Evolutionary conservation across 305 asterid genomes (phyloP), one percentile per base, ranked within the genome.

Genomic region (Fraxinus baroniana): DNA sequence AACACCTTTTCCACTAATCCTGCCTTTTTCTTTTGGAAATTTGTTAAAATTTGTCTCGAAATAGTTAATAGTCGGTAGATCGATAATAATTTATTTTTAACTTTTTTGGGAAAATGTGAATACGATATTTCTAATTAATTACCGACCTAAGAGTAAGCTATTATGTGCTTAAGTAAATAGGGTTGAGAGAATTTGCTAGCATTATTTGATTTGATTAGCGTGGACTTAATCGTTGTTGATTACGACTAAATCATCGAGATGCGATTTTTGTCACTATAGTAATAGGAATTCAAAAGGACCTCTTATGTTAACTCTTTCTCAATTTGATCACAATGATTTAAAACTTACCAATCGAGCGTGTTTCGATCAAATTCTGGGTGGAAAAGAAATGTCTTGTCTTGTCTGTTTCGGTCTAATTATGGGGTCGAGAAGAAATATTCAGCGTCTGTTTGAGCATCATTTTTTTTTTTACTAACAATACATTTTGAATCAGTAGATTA

Each of bases 1-100:
- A 80, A 57, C 78, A 76, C 82, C 68, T 81, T 85, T 83, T 28
- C 82, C 32, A 44, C 62, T 55, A 55, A 74, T 78, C 70, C 68
- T 83, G 77, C 81, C 20, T 39, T 35, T 75, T 2, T 46, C 28
- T 37, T 75, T 57, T 30, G 20, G 22, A 13, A 55, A 20, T 17
- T 12, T 28, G 75, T 4, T 12, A 70, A 46, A 30, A 70, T 13
- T 4, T 70, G 3, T 70, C 10, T 70, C 37, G 41, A 70, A 6
- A 70, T 30, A 12, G 33, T 8, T 70, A 70, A 28, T 70, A 12
- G 41, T 70, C 20, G 20, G 39, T 70, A 30, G 37, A 5, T 15
- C 0, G 2, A 12, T 12, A 70, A 70, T 70, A 13, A 28, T 28
- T 12, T 0, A 10, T 26, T 68, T 68, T 28, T 13, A 64, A 30